Percentiles rank a stretch among this genome's conserved stretches.
These are phyloP conservation scores for Amphirosellinia nigrospora DNA, from an alignment of 495 filamentous ascomycete genomes.

Conservation along the genomic window DNA sequence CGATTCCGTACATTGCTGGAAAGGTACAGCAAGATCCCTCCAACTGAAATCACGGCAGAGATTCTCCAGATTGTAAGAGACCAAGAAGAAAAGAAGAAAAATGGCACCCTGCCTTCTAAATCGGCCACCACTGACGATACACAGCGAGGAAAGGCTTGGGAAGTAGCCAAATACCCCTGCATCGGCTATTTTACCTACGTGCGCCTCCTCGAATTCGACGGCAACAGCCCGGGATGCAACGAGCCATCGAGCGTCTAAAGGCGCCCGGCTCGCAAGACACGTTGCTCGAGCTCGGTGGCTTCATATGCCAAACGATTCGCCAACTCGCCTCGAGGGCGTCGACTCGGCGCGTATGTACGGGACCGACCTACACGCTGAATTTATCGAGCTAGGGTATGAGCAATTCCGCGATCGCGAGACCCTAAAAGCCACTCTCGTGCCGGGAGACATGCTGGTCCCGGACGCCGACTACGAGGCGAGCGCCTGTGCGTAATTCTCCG, in stretches of 20 bases:
- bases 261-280: conserved; percentile 34
- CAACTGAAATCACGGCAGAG: conserved; percentile 48
- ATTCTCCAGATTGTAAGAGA: conserved; percentile 47
- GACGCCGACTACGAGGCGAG: conserved; percentile 21
- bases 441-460: conserved; percentile 33
- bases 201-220: conserved; percentile 38
- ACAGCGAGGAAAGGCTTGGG: conserved; percentile 49
- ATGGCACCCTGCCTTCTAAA: not conserved
- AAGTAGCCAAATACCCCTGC: conserved; percentile 48
- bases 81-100: too few relatives aligned
- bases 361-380: conserved; percentile 43
- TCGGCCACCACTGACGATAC: not conserved
- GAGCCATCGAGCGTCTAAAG: conserved; percentile 36
- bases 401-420: conserved; percentile 35
- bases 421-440: conserved; percentile 15
- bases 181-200: conserved; percentile 51
- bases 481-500: too few relatives aligned
- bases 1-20: conserved; percentile 41
- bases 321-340: conserved; percentile 53
- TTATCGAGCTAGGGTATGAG: conserved; percentile 47
- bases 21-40: conserved; percentile 50
- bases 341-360: conserved; percentile 41
- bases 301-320: conserved; percentile 58
- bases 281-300: conserved; percentile 59
- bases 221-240: conserved; percentile 33